phyloP scores from a whole-genome alignment of 257 asterid species.

The Scutellaria minor region DNA sequence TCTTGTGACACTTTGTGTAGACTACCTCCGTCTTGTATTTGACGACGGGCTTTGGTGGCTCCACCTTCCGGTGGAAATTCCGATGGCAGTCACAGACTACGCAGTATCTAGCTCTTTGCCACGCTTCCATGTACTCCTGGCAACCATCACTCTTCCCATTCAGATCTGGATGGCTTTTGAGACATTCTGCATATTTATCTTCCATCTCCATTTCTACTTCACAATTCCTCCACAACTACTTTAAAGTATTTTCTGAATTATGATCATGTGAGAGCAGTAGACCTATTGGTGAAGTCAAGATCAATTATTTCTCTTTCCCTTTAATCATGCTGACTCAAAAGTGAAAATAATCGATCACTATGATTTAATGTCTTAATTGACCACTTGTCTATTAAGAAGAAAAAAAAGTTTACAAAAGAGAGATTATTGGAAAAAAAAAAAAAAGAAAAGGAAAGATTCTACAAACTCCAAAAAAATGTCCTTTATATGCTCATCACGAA shows the following conservation, averaged over 20 bases:
- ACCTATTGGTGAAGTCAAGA: too few species aligned
- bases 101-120: neutral
- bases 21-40: neutral
- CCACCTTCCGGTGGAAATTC: slow-evolving; percentile 24
- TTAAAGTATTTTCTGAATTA: neutral
- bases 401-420: too few species aligned
- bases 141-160: slow-evolving; percentile 25
- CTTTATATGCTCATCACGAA: too few species aligned
- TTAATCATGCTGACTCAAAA: too few species aligned
- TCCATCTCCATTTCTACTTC: neutral
- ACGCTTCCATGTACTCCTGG: slow-evolving; percentile 14
- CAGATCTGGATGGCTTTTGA: neutral
- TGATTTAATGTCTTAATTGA: too few species aligned
- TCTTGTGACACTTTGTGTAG: slow-evolving; percentile 32
- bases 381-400: too few species aligned
- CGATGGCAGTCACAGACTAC: slow-evolving; percentile 9
- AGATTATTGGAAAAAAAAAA: too few species aligned
- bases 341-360: too few species aligned
- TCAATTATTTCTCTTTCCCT: too few species aligned
- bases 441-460: too few species aligned
- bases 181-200: slow-evolving; percentile 25
- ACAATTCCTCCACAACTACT: neutral
- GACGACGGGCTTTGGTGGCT: neutral
- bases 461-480: too few species aligned
- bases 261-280: too few species aligned